Evolutionary conservation across 352 stramenopile species (phyloP).

Genomic region (Globisporangium radiosum): DNA sequence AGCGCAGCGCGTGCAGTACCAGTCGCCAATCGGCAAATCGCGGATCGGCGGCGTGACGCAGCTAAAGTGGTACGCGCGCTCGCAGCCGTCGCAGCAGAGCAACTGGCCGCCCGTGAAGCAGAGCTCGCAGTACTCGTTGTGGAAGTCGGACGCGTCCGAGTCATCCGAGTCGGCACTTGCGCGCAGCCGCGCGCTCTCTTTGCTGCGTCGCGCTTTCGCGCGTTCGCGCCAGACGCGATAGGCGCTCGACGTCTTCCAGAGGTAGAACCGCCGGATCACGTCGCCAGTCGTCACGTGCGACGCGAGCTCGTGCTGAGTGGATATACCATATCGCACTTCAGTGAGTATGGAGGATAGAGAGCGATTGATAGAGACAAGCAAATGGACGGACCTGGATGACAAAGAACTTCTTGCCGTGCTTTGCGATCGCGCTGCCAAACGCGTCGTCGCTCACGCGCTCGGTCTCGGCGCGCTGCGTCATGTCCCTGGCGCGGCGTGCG

Average conservation of each 20-base stretch:
- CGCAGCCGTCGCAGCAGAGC: slow-evolving; percentile 61
- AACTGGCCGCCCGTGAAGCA: slow-evolving; percentile 60
- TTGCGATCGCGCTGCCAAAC: slow-evolving; percentile 35
- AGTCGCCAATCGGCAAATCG: slow-evolving; percentile 46
- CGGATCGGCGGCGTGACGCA: slow-evolving; percentile 63
- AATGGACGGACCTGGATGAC: slow-evolving; percentile 33
- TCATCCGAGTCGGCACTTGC: slow-evolving; percentile 34
- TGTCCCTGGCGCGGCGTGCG: slow-evolving; percentile 22
- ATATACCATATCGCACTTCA: no score
- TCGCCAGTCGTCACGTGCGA: slow-evolving; percentile 28
- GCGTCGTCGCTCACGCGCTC: slow-evolving; percentile 25
- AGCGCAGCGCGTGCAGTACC: slow-evolving; percentile 47
- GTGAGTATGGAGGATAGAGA: no score
- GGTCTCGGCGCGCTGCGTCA: slow-evolving; percentile 16
- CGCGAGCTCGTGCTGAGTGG: slow-evolving; percentile 32
- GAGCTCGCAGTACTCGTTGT: slow-evolving; percentile 59
- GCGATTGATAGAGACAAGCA: no score
- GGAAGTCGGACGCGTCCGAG: slow-evolving; percentile 33
- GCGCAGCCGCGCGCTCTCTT: slow-evolving; percentile 36
- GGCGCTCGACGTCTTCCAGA: slow-evolving; percentile 53
- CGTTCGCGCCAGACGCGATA: slow-evolving; percentile 45
- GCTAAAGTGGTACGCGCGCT: slow-evolving; percentile 64
- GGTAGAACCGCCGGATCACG: slow-evolving; percentile 57
- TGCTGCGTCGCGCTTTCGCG: slow-evolving; percentile 29
- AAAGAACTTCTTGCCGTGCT: slow-evolving; percentile 58